Base-by-base conservation (phyloP, 2,329 filamentous ascomycete species). In the Botryotinia narcissicola region DNA sequence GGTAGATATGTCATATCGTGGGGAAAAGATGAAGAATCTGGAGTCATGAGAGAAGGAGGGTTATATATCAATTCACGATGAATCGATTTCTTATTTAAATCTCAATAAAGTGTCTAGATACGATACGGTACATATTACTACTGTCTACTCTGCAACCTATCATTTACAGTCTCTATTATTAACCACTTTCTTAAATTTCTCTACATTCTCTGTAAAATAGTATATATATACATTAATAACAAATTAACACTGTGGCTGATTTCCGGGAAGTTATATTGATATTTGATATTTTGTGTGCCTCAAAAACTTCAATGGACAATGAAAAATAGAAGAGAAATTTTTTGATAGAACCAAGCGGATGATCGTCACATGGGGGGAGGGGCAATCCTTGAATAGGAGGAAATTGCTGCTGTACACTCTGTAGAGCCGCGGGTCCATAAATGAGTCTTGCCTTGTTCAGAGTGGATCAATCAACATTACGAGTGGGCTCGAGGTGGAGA, bases 331-430 rank as follows among this genome's bases (percentile, higher is more conserved):
- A 54, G 48, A 48, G 44, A 48, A 25, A 48, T 25, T 10, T 4
- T 10, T 25, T 10, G 46, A 48, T 48, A 20, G 46, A 48, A 25
- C 46, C 46, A 48, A 54, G 40, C 67, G 68, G 60, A 64, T 73
- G 72, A 73, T 73, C 72, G 59, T 64, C 72, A 25, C 72, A 73
- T 71, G 67, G 67, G 20, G 67, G 67, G 67, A 29, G 37, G 29
- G 22, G 22, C 18, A 16, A 64, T 67, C 51, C 70, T 59, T 61
- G 62, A 60, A 72, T 66, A 71, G 46, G 46, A 71, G 60, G 29
- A 57, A 29, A 62, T 63, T 63, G 46, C 37, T 64, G 48, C 8
- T 63, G 12, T n/a, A 16, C 48, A 20, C 46, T 22, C 14, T 29
- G 3, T 51, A 29, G 44, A 67, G 44, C 44, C 32, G 44, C 32